Evolutionary conservation across 495 filamentous ascomycete genomes (phyloP).

Genomic region (Aspergillus mulundensis): DNA sequence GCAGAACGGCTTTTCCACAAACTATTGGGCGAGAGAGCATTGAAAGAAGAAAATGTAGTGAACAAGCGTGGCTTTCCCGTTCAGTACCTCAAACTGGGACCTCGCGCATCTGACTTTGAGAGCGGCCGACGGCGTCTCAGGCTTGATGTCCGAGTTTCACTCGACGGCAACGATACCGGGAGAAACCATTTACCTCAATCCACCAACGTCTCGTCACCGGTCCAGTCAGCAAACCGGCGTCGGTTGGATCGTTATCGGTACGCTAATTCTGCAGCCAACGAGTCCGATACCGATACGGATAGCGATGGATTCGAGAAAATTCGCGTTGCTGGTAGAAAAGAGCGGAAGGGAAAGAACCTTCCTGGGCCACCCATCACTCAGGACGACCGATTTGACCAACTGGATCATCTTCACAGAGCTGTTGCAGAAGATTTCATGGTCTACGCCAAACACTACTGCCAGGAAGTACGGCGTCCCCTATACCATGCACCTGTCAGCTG

Average conservation of each 20-base stretch:
- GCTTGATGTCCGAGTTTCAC: constrained; percentile 57
- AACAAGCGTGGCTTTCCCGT: constrained; percentile 56
- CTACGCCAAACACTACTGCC: constrained; percentile 59
- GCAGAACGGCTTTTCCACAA: constrained; percentile 62
- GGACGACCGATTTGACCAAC: constrained; percentile 57
- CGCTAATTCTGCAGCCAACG: constrained; percentile 31
- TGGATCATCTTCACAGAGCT: constrained; percentile 57
- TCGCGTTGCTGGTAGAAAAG: constrained; percentile 37
- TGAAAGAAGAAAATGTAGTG: constrained; percentile 54
- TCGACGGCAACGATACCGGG: constrained; percentile 36
- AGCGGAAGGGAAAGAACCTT: constrained; percentile 31
- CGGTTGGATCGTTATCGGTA: constrained; percentile 32
- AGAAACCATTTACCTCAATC: constrained; percentile 54
- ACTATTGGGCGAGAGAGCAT: constrained; percentile 57
- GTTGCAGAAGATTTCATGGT: constrained; percentile 64
- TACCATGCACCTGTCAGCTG: neutral
- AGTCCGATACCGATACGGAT: constrained; percentile 42
- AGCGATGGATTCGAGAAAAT: constrained; percentile 63
- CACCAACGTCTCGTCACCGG: constrained; percentile 82
- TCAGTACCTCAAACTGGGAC: constrained; percentile 57
- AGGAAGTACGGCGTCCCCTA: constrained; percentile 40
- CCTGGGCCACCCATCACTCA: constrained; percentile 69
- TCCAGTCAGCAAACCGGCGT: constrained; percentile 53
- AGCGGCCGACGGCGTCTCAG: constrained; percentile 49
- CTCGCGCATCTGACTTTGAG: constrained; percentile 49